Base-by-base conservation (phyloP, 768 basidiomycete species). In the Auriscalpium microsporum region DNA sequence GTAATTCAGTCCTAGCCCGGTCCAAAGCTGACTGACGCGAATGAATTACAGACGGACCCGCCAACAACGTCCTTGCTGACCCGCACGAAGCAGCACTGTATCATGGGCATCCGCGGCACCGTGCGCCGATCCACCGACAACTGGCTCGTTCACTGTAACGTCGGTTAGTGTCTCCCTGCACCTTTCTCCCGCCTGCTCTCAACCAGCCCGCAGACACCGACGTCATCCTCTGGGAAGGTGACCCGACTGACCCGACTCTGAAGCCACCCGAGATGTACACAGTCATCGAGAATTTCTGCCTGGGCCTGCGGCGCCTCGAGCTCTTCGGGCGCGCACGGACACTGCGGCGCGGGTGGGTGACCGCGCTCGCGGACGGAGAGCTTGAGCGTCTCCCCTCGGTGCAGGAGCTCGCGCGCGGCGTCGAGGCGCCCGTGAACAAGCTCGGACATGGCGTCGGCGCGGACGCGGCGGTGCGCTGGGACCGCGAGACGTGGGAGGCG, bases 61-160 rank as follows among this genome's bases (percentile, higher is more conserved):
- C 88, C 91, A 10, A 94, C 90, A 8, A 87, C 86, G 2, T 87
- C 92, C 2, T 73, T 97, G 28, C 75, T 95, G 34, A 91, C 88
- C 19, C 80, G 94, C 28, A 93, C 92, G 38, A 93, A 97, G 68
- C 91, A 97, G 62, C 95, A 98, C 65, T 97, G 94, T 68, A 72
- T 98, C 49, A 96, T 98, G 78, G 95, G 95, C 40, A 98, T 99
- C 60, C 82, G 92, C 48, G 96, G 96, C 13, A 98, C 96, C 2
- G 95, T 99, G 11, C 82, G 95, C 21, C 79, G 96, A 34, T 91
- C 90, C 17, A 94, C 89, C 1, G 96, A 99, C 67, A 87, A 85
- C 57, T 90, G 91, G 86, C 94, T 98, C 70, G 95, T 96, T 0
- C 95, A 99, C 69, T 97, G 94, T 67, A 99, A 99, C 70, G 88